Evolutionary conservation across 2,329 filamentous ascomycete genomes (phyloP), one percentile per base, ranked within the genome.

Genomic region (Neofusicoccum umdonicola): DNA sequence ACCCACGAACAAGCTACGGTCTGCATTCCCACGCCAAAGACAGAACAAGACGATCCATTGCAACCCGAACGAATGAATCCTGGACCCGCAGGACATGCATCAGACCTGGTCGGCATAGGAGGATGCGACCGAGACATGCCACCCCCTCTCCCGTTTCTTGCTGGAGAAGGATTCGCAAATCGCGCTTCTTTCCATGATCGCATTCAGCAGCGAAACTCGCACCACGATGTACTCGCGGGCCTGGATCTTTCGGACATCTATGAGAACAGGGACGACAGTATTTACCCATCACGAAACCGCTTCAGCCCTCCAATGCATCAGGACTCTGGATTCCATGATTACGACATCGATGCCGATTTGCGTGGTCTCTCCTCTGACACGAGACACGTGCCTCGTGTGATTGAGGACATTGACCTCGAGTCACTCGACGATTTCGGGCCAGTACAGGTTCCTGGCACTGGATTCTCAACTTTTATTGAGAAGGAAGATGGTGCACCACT

Each of bases 271-370:
- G 41, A 61, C 27, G 22, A 39, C 7, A 31, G 19, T 67, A 12
- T 13, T 1, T 22, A 17, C 2, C 34, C 51, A 47, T 31, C 17
- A 12, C 13, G 27, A 5, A 34, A 12, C 9, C 56, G 27, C 37
- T 72, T 75, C 54, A 67, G 69, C 34, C 68, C 70, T 34, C 75
- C 75, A 12, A 58, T 73, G 4, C 75, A 76, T 62, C 72, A 77
- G 62, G 75, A 77, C 54, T 77, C 75, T 11, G 75, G 75, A 0
- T 75, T 77, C 60, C 70, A 68, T 37, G 71, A 73, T 44, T 76
- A 67, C 37, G 70, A 72, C 27, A 44, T 64, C 17, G 50, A 51
- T 4, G 37, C 39, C n/a, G 61, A 54, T 45, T 35, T 54, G 9
- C 27, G 22, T 9, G 61, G 37, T 15, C 48, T 63, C 9, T 60